A percentile compares a stretch with the other conserved stretches of the same genome.
These are phyloP conservation scores for Colletotrichum noveboracense DNA, from an alignment of 2,329 filamentous ascomycete species.

Conservation along the genomic window DNA sequence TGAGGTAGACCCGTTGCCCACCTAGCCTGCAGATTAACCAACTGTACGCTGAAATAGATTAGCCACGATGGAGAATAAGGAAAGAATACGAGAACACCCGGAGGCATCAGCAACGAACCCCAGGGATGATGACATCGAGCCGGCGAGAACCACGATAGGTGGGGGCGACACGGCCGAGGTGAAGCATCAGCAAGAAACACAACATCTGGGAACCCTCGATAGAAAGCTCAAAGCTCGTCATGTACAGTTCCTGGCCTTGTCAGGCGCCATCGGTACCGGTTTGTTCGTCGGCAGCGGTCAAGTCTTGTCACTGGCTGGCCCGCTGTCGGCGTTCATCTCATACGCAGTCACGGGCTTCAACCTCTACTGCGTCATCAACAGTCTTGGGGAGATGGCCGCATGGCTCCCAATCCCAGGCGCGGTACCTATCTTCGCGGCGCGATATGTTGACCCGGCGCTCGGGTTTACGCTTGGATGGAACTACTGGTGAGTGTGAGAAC, in stretches of 20 bases:
- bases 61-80: not conserved
- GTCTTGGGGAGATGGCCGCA: slow-evolving; percentile 64
- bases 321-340: slow-evolving; percentile 44
- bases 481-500: slow-evolving; percentile 40
- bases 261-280: slow-evolving; percentile 47
- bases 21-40: rapidly evolving
- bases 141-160: not conserved
- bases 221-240: slow-evolving; percentile 45
- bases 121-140: not conserved
- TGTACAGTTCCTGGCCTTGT: slow-evolving; percentile 47
- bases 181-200: slow-evolving; percentile 26
- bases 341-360: slow-evolving; percentile 50
- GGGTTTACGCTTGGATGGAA: slow-evolving; percentile 57
- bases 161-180: not conserved
- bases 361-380: slow-evolving; percentile 52
- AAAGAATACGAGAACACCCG: not conserved
- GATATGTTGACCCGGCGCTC: slow-evolving; percentile 52
- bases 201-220: slow-evolving; percentile 39
- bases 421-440: slow-evolving; percentile 52
- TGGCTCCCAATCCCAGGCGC: slow-evolving; percentile 65
- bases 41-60: not conserved
- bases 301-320: slow-evolving; percentile 46
- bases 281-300: slow-evolving; percentile 50
- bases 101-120: not conserved
- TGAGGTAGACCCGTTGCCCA: not conserved